These are phyloP conservation scores for Botryotinia globosa DNA, from an alignment of 2,329 filamentous ascomycete species.

Conservation along the genomic window DNA sequence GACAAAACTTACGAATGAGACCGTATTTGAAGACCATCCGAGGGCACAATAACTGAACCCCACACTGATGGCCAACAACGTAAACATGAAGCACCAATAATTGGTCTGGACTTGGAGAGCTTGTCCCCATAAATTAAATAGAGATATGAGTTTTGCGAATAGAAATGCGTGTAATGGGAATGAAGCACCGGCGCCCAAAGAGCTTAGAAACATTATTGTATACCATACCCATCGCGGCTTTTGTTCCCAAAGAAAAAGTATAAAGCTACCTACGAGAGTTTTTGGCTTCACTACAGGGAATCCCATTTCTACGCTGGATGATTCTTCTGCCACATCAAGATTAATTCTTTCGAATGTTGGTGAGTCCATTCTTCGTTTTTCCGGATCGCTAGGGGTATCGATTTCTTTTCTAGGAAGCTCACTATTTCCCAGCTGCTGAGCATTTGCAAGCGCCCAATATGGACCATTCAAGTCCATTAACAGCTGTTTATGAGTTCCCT, in stretches of 20 bases:
- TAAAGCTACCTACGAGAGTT: slow-evolving; percentile 3
- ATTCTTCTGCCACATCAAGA: background rate
- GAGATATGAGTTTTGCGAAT: slow-evolving; percentile 39
- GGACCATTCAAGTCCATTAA: slow-evolving; percentile 55
- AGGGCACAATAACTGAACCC: slow-evolving; percentile 39
- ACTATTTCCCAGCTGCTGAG: slow-evolving; percentile 48
- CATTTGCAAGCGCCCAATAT: slow-evolving; percentile 66
- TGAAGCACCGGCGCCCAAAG: slow-evolving; percentile 29
- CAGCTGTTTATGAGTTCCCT: slow-evolving; percentile 70
- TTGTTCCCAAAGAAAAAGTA: slow-evolving; percentile 34
- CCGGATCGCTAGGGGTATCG: background rate
- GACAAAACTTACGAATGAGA: slow-evolving; percentile 36
- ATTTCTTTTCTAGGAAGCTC: background rate
- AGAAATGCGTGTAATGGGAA: slow-evolving; percentile 41
- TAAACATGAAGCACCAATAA: slow-evolving; percentile 52
- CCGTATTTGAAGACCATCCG: slow-evolving; percentile 44
- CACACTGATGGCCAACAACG: slow-evolving; percentile 44
- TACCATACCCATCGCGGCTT: slow-evolving; percentile 16
- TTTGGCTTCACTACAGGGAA: background rate
- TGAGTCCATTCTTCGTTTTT: background rate
- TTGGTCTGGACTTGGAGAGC: slow-evolving; percentile 38
- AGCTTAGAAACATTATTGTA: slow-evolving; percentile 5
- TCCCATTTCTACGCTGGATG: background rate
- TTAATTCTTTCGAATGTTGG: slow-evolving; percentile 9
- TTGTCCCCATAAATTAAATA: slow-evolving; percentile 19